Evolutionary conservation across 2,329 filamentous ascomycete genomes (phyloP), one percentile per base, ranked within the genome.

Genomic region (Alternaria metachromatica): DNA sequence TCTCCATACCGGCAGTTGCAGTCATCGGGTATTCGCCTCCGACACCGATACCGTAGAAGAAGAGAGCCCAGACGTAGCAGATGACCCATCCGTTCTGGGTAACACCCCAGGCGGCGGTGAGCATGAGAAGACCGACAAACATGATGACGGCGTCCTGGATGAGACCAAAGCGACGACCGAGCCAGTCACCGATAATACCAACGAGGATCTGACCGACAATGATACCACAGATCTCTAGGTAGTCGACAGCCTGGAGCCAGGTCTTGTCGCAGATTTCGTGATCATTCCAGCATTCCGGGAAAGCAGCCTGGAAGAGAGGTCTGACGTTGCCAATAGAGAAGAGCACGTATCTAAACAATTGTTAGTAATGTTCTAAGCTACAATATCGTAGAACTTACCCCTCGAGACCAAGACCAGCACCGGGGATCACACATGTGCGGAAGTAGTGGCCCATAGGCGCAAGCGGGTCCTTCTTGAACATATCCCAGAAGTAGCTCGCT

Each of bases 11-110:
- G 9, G 93, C 94, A 12, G 95, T 97, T 18, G 95, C 95, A 33
- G 95, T 98, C 87, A 97, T 97, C 67, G 95, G 95, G 78, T 98
- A 97, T 82, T 97, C 94, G 71, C 94, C 94, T 73, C 93, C 93
- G 59, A 88, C 85, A 74, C 85, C 86, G 54, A 90, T 86, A 75
- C 90, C 89, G 81, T 96, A 96, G 84, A 98, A 92, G 86, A 97
- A 97, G 41, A 98, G 87, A 43, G 93, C 93, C 92, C 92, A 97
- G 65, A 91, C 92, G 80, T 98, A 98, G 86, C 94, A 97, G 76
- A 97, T 97, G 62, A 98, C 92, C 95, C 95, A 98, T 73, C 94
- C 94, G 76, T 98, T 90, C 55, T 96, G 86, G 37, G 88, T 93
- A 30, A 91, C 82, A 66, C 94, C 95, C 95, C 95, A 98, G 23